These are phyloP conservation scores for Musa schizocarpa DNA, from an alignment of 176 grass and related monocot species.

Conservation along the genomic window DNA sequence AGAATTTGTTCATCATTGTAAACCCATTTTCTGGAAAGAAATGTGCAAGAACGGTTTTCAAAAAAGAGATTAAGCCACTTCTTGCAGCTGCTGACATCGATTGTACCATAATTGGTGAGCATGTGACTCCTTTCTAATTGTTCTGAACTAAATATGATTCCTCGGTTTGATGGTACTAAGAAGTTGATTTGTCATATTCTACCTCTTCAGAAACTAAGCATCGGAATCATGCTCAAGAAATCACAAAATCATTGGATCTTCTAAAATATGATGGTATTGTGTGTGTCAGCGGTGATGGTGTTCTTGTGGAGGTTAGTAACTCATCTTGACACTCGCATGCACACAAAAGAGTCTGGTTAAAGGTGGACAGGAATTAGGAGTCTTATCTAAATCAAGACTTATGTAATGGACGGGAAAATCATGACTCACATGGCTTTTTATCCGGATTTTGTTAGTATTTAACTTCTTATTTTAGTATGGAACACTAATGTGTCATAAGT, in stretches of 20 bases:
- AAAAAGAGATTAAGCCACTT: conserved; percentile 57
- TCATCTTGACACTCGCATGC: neutral
- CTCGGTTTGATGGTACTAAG: neutral
- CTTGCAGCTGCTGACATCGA: conserved; percentile 61
- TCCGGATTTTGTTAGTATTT: neutral
- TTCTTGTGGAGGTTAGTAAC: conserved; percentile 83
- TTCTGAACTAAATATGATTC: neutral
- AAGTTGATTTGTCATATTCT: neutral
- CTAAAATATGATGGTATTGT: conserved; percentile 80
- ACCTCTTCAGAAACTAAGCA: conserved; percentile 63
- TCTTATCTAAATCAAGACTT: neutral
- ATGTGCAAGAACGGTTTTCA: conserved; percentile 52
- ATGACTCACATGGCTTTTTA: neutral
- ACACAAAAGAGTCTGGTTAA: neutral
- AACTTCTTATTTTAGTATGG: neutral
- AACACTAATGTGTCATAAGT: neutral
- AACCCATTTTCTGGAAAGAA: conserved; percentile 90
- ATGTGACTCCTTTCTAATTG: neutral
- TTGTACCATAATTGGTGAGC: conserved; percentile 47
- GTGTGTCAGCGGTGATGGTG: conserved; percentile 93
- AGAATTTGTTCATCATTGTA: conserved; percentile 77
- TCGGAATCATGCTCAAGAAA: conserved; percentile 86
- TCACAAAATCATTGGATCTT: conserved; percentile 62
- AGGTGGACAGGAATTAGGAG: neutral
- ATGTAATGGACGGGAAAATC: neutral